These are phyloP conservation scores for Clavispora asparagi DNA, from an alignment of 805 yeast genomes.

Conservation along the genomic window DNA sequence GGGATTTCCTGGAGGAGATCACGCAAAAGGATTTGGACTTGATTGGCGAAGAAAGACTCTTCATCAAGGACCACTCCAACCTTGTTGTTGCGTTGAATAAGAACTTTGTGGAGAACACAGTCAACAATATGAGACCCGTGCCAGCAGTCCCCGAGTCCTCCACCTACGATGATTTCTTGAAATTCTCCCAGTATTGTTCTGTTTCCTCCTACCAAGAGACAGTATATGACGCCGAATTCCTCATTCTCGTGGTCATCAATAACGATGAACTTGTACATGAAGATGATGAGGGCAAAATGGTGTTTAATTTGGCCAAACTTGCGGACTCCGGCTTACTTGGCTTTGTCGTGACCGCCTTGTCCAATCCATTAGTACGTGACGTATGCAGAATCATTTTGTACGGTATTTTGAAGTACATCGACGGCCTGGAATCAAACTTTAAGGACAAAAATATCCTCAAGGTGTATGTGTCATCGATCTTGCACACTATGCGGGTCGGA, in stretches of 20 bases:
- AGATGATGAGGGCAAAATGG: constrained; percentile 17
- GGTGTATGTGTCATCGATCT: constrained; percentile 45
- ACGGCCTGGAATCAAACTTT: constrained; percentile 30
- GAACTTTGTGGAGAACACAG: constrained; percentile 44
- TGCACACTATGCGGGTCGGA: constrained; percentile 27
- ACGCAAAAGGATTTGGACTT: constrained; percentile 39
- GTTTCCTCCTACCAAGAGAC: constrained; percentile 19
- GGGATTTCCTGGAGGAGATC: constrained; percentile 56
- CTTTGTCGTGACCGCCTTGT: constrained; percentile 42
- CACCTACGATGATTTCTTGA: constrained; percentile 2
- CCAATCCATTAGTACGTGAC: constrained; percentile 25
- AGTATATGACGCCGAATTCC: constrained; percentile 66
- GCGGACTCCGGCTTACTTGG: constrained; percentile 54
- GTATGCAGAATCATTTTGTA: constrained; percentile 42
- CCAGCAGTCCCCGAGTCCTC: constrained; percentile 1
- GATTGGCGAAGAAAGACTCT: constrained; percentile 44
- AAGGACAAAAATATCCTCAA: constrained; percentile 55
- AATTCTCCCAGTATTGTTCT: constrained; percentile 2
- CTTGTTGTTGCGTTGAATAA: constrained; percentile 49
- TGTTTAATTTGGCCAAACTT: constrained; percentile 50
- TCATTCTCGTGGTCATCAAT: constrained; percentile 55
- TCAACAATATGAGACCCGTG: constrained; percentile 18
- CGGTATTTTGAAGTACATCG: constrained; percentile 40
- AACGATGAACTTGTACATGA: constrained; percentile 55
- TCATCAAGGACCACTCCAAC: constrained; percentile 40